A percentile compares a stretch with the other conserved stretches of the same genome.
phyloP scores from a whole-genome alignment of 2,329 filamentous ascomycete genomes.

The Aspergillus sp. region DNA sequence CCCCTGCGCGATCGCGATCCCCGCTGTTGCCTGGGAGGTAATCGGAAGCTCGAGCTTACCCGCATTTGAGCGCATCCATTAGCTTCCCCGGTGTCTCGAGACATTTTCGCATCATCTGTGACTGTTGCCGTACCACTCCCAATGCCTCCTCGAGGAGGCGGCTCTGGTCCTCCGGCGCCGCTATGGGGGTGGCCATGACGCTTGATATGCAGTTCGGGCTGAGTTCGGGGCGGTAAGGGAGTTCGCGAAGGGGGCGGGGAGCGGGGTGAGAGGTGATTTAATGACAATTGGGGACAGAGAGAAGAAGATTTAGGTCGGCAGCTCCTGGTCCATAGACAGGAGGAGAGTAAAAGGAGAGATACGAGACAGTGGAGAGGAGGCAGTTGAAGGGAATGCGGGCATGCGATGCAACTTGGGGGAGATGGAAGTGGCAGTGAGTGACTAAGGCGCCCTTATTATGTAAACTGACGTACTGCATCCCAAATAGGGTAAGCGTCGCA shows the following conservation, averaged over 20 bases:
- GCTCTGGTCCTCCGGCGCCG: conserved; percentile 74
- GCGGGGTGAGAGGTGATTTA: conserved; percentile 7
- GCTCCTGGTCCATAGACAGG: conserved; percentile 26
- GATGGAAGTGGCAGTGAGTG: not conserved
- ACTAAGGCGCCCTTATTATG: not conserved
- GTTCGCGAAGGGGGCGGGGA: conserved; percentile 17
- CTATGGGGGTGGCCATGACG: conserved; percentile 53
- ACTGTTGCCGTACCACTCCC: conserved; percentile 94
- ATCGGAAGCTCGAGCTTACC: conserved; percentile 58
- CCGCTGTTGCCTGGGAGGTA: conserved; percentile 24
- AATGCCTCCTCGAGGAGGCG: conserved; percentile 96
- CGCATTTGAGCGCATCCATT: conserved; percentile 99
- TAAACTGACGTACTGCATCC: not conserved
- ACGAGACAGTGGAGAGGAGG: conserved; percentile 1
- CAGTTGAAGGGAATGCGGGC: conserved; percentile 2
- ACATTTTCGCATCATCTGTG: conserved; percentile 94
- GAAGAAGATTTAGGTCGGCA: conserved; percentile 6
- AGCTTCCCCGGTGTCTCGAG: conserved; percentile 96
- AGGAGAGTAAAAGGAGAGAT: conserved; percentile 12
- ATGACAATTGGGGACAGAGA: conserved; percentile 9
- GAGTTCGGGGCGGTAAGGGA: conserved; percentile 26
- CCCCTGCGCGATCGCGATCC: conserved; percentile 7
- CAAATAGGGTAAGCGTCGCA: not conserved
- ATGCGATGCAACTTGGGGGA: not conserved
- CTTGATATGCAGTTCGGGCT: conserved; percentile 21